Conservation (phyloP, 768 basidiomycete genomes). For the Leccinum disarticulatum region DNA sequence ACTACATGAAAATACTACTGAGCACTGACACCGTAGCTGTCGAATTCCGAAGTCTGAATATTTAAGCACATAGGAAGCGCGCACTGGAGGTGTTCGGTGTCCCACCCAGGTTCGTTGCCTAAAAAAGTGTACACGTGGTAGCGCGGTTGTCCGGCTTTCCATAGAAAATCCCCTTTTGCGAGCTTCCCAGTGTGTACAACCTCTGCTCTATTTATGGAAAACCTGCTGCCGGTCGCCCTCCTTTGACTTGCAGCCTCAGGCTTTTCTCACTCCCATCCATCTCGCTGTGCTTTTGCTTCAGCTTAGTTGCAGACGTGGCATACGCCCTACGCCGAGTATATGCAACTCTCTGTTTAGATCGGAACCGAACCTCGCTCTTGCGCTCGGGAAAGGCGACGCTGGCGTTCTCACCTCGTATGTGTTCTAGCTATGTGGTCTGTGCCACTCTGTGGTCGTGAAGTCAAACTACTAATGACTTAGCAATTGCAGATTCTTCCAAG, state of each 20-base stretch:
- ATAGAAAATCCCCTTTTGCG: no score
- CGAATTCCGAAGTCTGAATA: no score
- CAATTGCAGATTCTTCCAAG: not conserved
- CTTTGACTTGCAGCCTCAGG: not conserved
- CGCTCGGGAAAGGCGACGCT: not conserved
- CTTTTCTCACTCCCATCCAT: not conserved
- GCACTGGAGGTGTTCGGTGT: no score
- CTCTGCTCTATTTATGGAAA: no score
- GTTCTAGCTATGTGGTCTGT: not conserved
- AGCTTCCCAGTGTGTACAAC: no score
- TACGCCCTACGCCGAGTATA: no score
- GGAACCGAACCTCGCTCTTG: not conserved
- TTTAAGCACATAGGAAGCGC: no score
- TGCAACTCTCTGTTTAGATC: not conserved
- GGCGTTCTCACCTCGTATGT: not conserved
- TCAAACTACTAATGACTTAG: not conserved
- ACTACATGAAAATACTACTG: no score
- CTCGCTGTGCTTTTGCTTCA: not conserved
- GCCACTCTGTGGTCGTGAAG: not conserved
- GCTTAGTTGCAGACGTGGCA: not conserved
- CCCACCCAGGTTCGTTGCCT: no score
- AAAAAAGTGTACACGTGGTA: no score
- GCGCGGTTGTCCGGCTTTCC: no score
- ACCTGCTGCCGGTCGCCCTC: not conserved
- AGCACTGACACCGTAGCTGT: no score